Conservation (phyloP, 2,329 filamentous ascomycete species). For the Coniochaeta sp. region DNA sequence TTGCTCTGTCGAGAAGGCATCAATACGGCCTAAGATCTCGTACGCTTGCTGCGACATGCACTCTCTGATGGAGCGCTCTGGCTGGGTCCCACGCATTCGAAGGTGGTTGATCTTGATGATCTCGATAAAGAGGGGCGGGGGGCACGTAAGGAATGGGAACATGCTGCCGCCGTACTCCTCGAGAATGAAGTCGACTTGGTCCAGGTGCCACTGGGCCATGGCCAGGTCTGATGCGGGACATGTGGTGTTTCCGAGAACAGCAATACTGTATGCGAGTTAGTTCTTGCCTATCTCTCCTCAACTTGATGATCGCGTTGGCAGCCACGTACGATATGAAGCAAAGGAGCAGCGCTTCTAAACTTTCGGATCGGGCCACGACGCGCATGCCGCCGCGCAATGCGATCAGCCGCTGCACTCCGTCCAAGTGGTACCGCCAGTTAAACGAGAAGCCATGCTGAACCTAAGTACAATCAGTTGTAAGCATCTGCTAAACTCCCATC, state of each 20-base stretch:
- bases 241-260: constrained; percentile 27
- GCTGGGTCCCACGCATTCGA: constrained; percentile 13
- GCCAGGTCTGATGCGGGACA: constrained; percentile 23
- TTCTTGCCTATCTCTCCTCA: not conserved
- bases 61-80: not conserved
- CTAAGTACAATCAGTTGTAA: too few relatives aligned
- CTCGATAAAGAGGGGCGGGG: constrained; percentile 22
- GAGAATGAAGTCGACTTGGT: constrained; percentile 17
- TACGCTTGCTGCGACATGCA: constrained; percentile 9
- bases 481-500: not conserved
- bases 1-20: constrained; percentile 18
- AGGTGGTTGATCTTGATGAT: constrained; percentile 28
- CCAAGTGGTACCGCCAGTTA: constrained; percentile 26
- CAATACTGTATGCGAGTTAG: constrained; percentile 15
- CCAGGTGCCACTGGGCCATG: constrained; percentile 15
- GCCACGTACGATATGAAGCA: constrained; percentile 17
- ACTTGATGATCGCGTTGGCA: not conserved
- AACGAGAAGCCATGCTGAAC: constrained; percentile 19
- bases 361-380: constrained; percentile 10
- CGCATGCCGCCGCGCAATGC: constrained; percentile 23
- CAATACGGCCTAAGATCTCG: constrained; percentile 17
- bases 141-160: constrained; percentile 23
- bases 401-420: constrained; percentile 23
- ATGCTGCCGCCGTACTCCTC: constrained; percentile 10
- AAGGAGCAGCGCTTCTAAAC: constrained; percentile 12